Percentiles rank a stretch among this genome's conserved stretches.
These are phyloP conservation scores for Penicillium psychrosexuale DNA, from an alignment of 2,329 filamentous ascomycete genomes.

Conservation along the genomic window DNA sequence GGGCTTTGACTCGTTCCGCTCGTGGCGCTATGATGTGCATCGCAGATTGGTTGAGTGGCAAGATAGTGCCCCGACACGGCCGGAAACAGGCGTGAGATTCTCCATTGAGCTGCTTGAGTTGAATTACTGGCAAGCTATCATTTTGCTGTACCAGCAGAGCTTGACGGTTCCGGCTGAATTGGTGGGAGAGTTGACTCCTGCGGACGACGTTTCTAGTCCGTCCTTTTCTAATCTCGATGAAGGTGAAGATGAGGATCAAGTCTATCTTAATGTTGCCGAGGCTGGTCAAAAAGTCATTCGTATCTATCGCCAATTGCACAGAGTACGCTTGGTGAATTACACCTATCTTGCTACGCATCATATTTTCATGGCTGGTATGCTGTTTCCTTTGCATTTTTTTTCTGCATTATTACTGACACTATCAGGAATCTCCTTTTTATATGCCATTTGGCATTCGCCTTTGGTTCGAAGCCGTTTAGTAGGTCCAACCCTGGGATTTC, in stretches of 20 bases:
- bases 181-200: constrained; percentile 67
- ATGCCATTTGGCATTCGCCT: constrained; percentile 95
- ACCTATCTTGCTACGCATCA: constrained; percentile 95
- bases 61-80: constrained; percentile 69
- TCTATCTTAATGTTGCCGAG: constrained; percentile 92
- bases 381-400: neutral
- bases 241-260: constrained; percentile 75
- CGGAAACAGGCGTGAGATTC: constrained; percentile 82
- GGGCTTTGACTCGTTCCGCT: constrained; percentile 78
- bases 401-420: constrained; percentile 12
- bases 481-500: constrained; percentile 41
- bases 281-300: constrained; percentile 90
- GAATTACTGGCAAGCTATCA: constrained; percentile 97
- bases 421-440: constrained; percentile 79
- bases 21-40: constrained; percentile 87
- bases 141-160: constrained; percentile 92
- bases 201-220: constrained; percentile 59
- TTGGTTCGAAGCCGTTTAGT: constrained; percentile 81
- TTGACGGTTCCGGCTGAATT: constrained; percentile 80
- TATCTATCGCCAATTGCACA: constrained; percentile 83
- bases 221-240: constrained; percentile 46
- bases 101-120: constrained; percentile 86
- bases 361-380: constrained; percentile 86
- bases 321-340: constrained; percentile 87
- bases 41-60: constrained; percentile 82